These are phyloP conservation scores for Arachis stenosperma DNA, from an alignment of 306 rosid species.

Conservation along the genomic window DNA sequence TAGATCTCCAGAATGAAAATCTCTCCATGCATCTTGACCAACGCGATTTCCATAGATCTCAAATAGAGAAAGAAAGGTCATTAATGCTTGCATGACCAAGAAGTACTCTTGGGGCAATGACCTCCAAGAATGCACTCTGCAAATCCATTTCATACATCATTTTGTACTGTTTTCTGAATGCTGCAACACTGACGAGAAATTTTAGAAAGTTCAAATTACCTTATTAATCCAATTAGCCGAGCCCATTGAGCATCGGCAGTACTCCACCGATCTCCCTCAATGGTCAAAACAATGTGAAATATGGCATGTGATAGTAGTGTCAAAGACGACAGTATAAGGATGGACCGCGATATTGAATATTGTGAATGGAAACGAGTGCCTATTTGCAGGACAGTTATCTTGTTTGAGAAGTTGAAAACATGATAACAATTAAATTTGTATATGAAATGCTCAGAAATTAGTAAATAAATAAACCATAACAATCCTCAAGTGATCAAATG, in stretches of 20 bases:
- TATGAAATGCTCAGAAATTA: neutral
- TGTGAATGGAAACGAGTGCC: constrained; percentile 62
- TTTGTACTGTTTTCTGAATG: constrained; percentile 8
- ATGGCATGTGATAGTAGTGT: constrained; percentile 67
- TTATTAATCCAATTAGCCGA: constrained; percentile 74
- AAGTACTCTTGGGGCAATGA: constrained; percentile 55
- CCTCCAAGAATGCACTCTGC: constrained; percentile 84
- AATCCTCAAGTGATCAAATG: constrained; percentile 5
- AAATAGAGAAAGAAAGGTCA: constrained; percentile 63
- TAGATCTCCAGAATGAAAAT: constrained; percentile 63
- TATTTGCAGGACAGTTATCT: constrained; percentile 32
- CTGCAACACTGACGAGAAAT: too few species aligned
- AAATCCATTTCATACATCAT: constrained; percentile 40
- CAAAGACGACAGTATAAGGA: constrained; percentile 65
- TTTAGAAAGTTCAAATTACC: constrained; percentile 46
- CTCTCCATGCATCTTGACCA: constrained; percentile 55
- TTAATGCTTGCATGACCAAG: constrained; percentile 64
- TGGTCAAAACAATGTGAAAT: constrained; percentile 63
- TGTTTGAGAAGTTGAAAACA: neutral
- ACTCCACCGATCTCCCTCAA: constrained; percentile 63
- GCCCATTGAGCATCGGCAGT: constrained; percentile 71
- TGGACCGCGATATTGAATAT: constrained; percentile 66
- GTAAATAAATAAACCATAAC: neutral
- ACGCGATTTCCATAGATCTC: constrained; percentile 66
- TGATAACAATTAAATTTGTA: constrained; percentile 14